Evolutionary conservation across 495 filamentous ascomycete species (phyloP), one percentile per base, ranked within the genome.

Genomic region (Daldinia concentrica): DNA sequence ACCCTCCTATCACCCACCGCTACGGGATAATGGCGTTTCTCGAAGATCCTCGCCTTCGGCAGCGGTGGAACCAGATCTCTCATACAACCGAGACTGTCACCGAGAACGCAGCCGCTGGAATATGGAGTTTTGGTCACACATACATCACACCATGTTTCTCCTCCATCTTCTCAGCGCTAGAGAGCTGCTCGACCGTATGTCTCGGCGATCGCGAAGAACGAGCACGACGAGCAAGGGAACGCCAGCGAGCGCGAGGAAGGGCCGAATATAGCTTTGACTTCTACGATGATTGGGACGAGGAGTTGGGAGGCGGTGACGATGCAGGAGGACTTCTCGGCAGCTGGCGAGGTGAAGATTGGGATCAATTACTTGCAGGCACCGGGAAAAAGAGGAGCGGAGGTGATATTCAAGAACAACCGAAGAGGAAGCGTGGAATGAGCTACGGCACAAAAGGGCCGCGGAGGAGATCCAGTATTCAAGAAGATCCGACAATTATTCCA

Each of bases 251-350:
- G 9, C 82, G 90, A 69, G 90, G 90, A 9, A 81, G 89, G 41
- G 90, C 92, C 27, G 94, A 97, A 76, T 88, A 90, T 43, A 92
- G 87, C 69, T 99, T 99, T 72, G 96, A 97, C 73, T 99, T 99
- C 82, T 99, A 99, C 82, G 95, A 99, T 77, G 94, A 97, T 75
- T 97, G 95, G 93, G 93, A 97, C 56, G 93, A 94, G 61, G 87
- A 90, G 60, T 90, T 92, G 26, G 87, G 87, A 39, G 85, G 74
- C n/a, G 78, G 78, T 32, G 78, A 80, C 26, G 77, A 73, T 26
- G 63, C 81, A 48, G 86, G 91, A 56, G 87, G 88, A 7, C 74
- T 95, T 41, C 76, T 95, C 58, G 89, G 89, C 32, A 74, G 78
- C 8, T 92, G 89, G 83, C 91, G 89, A 0, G 91, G 91, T 66